Evolutionary conservation across 2,329 filamentous ascomycete species (phyloP).

Genomic region (Trichoderma brevicompactum): DNA sequence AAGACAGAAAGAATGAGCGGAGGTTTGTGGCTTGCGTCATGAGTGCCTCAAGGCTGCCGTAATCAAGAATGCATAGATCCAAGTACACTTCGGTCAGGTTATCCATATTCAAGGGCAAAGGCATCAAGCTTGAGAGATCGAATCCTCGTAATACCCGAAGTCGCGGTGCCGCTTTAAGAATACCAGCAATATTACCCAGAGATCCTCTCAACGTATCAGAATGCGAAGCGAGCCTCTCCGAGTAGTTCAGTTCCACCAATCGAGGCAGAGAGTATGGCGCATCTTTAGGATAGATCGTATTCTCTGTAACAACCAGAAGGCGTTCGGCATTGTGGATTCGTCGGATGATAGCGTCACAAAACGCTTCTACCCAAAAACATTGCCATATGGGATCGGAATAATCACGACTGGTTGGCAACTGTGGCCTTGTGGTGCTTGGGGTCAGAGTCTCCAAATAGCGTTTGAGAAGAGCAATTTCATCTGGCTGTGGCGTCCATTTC

Average conservation of each 20-base stretch:
- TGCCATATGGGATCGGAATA: too few species aligned
- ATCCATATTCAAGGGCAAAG: neutral
- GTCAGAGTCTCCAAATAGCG: too few species aligned
- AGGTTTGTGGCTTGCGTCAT: neutral
- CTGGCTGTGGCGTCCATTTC: neutral
- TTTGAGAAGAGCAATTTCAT: too few species aligned
- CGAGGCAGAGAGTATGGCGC: neutral
- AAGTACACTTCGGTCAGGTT: neutral
- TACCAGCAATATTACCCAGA: neutral
- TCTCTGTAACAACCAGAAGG: too few species aligned
- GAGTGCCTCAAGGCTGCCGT: neutral
- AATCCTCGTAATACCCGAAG: neutral
- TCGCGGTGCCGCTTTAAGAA: neutral
- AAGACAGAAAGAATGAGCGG: neutral
- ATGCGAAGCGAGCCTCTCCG: neutral
- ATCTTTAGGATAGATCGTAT: too few species aligned
- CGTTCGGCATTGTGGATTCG: too few species aligned
- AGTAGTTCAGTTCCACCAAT: neutral
- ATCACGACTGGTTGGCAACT: too few species aligned
- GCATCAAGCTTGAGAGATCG: neutral
- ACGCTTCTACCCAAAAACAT: too few species aligned
- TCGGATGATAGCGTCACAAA: too few species aligned
- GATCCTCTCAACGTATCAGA: neutral
- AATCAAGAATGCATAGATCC: neutral
- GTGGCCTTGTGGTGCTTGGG: too few species aligned